Base-by-base conservation (phyloP, 2,329 filamentous ascomycete genomes). In the Sporothrix euskadiensis region DNA sequence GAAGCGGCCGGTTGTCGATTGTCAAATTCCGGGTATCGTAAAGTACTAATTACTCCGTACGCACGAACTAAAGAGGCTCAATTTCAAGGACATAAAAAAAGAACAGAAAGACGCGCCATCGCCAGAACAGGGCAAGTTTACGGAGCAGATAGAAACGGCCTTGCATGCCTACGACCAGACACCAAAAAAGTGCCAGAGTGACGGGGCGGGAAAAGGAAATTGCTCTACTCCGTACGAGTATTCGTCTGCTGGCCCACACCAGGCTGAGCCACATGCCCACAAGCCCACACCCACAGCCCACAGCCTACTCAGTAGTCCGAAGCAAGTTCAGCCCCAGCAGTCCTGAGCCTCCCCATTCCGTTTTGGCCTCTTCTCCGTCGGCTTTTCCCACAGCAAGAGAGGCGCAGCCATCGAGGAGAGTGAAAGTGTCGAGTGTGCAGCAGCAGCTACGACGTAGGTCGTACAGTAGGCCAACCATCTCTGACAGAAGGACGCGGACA, bases 291-390 rank as follows among this genome's bases (percentile, higher is more conserved):
- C 41, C 41, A 14, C 41, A 44, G 41, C 41, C 26, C 26, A 44
- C 41, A 35, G 41, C 5, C 41, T 44, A 26, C 26, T 26, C 26
- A 26, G 26, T 26, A 26, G 26, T 26, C 26, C 26, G 26, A 44
- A 8, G n/a, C 22, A 14, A 19, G 59, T 65, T 65, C 59, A 65
- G 59, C 59, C 59, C 9, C 59, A 65, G n/a, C 59, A 44, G 19
- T 22, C n/a, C 52, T 10, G n/a, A 54, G n/a, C 22, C 16, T 54
- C 52, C 26, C 59, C 59, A n/a, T 63, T 63, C 32, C 59, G 19
- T 63, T 41, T 63, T 63, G 19, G 59, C 41, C 59, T 39, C 8
- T 41, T 63, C 35, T 63, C 59, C 59, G 59, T 41, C 32, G 59
- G 59, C 59, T 12, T 61, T 61, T n/a, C 35, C 14, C 4, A 57